Percentiles rank a stretch among this genome's conserved stretches.
Evolutionary conservation across 306 rosid species (phyloP).

Genomic region (Mimosa bimucronata): DNA sequence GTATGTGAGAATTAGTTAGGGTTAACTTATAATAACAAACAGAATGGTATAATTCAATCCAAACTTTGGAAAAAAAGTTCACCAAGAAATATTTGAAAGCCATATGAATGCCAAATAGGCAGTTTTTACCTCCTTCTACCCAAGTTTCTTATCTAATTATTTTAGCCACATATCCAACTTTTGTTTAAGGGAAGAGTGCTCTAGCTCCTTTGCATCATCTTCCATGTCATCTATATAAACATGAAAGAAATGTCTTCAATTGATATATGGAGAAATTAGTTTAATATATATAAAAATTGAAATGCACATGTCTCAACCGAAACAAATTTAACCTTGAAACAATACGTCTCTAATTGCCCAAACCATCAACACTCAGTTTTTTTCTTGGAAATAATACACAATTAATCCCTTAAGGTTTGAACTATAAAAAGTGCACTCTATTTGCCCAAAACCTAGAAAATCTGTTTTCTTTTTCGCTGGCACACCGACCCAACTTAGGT

Average conservation of each 20-base stretch:
- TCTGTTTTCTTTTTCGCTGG: too few relatives aligned
- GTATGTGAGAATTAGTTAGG: too few relatives aligned
- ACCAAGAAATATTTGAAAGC: not conserved
- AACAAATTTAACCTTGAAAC: conserved; percentile 9
- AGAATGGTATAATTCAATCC: not conserved
- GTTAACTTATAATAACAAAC: too few relatives aligned
- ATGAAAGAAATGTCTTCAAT: conserved; percentile 5
- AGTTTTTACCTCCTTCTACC: conserved; percentile 83
- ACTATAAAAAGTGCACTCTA: too few relatives aligned
- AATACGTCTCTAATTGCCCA: not conserved
- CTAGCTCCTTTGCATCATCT: conserved; percentile 82
- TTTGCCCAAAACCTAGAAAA: too few relatives aligned
- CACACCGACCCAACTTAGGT: too few relatives aligned
- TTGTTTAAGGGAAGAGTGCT: conserved; percentile 91
- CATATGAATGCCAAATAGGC: conserved; percentile 17
- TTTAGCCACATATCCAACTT: conserved; percentile 82
- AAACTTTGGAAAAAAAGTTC: not conserved
- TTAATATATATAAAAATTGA: conserved; percentile 2
- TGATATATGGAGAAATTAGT: conserved; percentile 20
- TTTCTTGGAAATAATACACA: not conserved
- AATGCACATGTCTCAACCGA: not conserved
- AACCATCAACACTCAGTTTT: not conserved
- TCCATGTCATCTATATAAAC: conserved; percentile 61
- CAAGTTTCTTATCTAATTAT: conserved; percentile 89
- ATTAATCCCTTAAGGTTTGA: too few relatives aligned